Conservation (phyloP, 352 stramenopile species). For the Plasmopara muralis region DNA sequence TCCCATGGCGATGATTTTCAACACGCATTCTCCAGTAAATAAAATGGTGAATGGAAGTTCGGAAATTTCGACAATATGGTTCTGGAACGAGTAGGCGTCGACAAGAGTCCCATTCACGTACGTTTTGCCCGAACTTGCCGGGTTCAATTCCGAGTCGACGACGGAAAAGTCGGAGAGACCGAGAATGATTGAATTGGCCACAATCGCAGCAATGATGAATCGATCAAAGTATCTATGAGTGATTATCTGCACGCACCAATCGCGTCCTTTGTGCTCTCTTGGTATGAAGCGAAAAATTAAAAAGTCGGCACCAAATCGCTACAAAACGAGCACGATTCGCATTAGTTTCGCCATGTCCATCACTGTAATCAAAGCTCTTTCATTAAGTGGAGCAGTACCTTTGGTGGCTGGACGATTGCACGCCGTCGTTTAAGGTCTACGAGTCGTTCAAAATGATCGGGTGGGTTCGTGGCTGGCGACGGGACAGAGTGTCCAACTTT, state of each 20-base stretch:
- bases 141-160: conserved; percentile 57
- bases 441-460: conserved; percentile 8
- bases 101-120: conserved; percentile 37
- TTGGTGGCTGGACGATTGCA: conserved; percentile 13
- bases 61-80: conserved; percentile 58
- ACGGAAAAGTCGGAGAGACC: conserved; percentile 79
- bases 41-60: conserved; percentile 82
- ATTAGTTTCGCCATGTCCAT: neutral
- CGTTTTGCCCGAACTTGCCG: conserved; percentile 36
- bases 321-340: neutral
- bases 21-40: conserved; percentile 79
- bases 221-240: conserved; percentile 69
- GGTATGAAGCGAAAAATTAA: conserved; percentile 39
- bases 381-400: conserved; percentile 2
- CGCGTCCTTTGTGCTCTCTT: conserved; percentile 41
- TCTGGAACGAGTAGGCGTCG: conserved; percentile 37
- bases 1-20: conserved; percentile 91
- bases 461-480: neutral
- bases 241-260: conserved; percentile 40
- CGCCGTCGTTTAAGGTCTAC: conserved; percentile 17
- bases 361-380: too few species aligned
- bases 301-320: conserved; percentile 43
- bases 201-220: conserved; percentile 82
- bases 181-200: conserved; percentile 84
- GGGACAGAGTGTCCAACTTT: conserved; percentile 9